These are phyloP conservation scores for Aspergillus kassunensis DNA, from an alignment of 495 filamentous ascomycete genomes.

Conservation along the genomic window DNA sequence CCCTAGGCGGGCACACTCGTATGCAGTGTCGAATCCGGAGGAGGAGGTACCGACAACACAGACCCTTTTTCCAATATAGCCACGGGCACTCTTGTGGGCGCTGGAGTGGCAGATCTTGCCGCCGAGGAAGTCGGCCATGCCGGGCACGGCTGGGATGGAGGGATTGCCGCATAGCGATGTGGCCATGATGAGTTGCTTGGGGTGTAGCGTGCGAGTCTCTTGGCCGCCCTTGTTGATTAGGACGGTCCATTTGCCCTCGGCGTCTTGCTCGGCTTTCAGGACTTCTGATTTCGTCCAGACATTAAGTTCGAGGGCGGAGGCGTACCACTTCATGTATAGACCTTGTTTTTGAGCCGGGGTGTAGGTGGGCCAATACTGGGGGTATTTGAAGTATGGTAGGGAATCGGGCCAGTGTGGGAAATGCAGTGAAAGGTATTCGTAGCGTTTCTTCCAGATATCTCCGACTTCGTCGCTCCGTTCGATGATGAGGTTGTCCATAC, in stretches of 20 bases:
- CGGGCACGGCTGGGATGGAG: neutral
- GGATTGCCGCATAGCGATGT: slow-evolving; percentile 32
- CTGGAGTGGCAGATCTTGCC: neutral
- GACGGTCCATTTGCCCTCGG: slow-evolving; percentile 52
- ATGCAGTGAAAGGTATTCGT: slow-evolving; percentile 53
- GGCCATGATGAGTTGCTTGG: slow-evolving; percentile 32
- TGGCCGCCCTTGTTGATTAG: slow-evolving; percentile 41
- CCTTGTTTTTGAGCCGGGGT: slow-evolving; percentile 70
- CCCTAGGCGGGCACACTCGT: neutral
- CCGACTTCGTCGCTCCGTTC: slow-evolving; percentile 58
- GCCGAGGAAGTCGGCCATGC: slow-evolving; percentile 2
- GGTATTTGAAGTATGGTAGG: slow-evolving; percentile 62
- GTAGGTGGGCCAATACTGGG: slow-evolving; percentile 54
- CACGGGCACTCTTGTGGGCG: neutral
- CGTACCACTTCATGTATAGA: slow-evolving; percentile 65
- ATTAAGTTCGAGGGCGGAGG: slow-evolving; percentile 61
- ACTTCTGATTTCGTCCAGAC: slow-evolving; percentile 56
- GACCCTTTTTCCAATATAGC: slow-evolving; percentile 4
- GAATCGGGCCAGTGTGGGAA: slow-evolving; percentile 66
- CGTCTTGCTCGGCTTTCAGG: slow-evolving; percentile 40
- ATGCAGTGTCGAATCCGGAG: slow-evolving; percentile 5
- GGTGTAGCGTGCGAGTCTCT: slow-evolving; percentile 37
- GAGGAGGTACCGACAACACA: slow-evolving; percentile 4
- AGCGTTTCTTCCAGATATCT: slow-evolving; percentile 65
- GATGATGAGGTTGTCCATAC: slow-evolving; percentile 55